Evolutionary conservation across 768 basidiomycete genomes (phyloP), one percentile per base, ranked within the genome.

Genomic region (Obba rivulosa): DNA sequence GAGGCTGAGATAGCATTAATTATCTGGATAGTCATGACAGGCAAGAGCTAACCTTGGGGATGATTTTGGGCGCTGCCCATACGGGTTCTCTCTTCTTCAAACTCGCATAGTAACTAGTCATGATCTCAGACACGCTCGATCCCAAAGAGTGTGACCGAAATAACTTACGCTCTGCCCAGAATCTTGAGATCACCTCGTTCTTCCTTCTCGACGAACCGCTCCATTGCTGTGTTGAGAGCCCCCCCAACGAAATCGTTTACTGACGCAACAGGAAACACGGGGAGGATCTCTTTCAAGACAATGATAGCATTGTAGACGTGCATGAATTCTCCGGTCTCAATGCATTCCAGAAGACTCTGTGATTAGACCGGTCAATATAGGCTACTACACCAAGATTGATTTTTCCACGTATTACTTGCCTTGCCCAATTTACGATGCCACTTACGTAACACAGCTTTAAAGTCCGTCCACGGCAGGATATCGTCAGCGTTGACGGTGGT

Each of bases 301-400:
- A 94, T 80, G 66, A 98, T 88, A n/a, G 91, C 79, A 62, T 99
- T 99, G 66, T 95, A 94, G 46, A 97, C 89, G 58, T 92, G 92
- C 88, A 97, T 95, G 64, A 94, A 98, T 60, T 94, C 94, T 43
- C 79, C 80, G 2, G 92, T 86, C 58, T 84, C 78, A 52, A 97
- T 85, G 61, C 87, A 92, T 25, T 81, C 85, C 17, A 76, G 71
- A 55, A 97, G 81, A 48, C 80, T 81, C 93, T 93, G 38, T 49
- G 14, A 52, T 43, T 46, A 21, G 18, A 17, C n/a, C 2, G 4
- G n/a, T 23, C 1, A 39, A 11, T 28, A 45, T n/a, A n/a, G 3
- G 14, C 14, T 17, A 16, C 14, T 25, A 3, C 23, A 35, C 9
- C 34, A 23, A 31, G 21, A 25, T 46, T 24, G 16, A 1, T 17